phyloP scores from a whole-genome alignment of 345 rosid species.

The Linum trigynum region DNA sequence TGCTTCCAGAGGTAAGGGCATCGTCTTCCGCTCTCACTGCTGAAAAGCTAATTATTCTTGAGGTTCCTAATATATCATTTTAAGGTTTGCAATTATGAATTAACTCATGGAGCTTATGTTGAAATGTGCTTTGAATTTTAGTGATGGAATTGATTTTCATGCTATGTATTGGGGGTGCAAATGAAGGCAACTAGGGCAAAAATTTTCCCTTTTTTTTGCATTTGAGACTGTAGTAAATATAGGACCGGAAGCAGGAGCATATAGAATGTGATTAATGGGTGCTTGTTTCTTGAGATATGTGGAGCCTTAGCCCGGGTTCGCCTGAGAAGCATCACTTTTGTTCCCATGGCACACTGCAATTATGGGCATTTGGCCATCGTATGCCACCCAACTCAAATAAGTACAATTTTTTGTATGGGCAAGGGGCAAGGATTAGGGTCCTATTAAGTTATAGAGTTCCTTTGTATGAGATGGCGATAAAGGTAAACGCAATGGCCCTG shows the following conservation, averaged over 20 bases:
- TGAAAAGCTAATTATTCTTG: not conserved
- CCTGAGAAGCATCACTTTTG: not conserved
- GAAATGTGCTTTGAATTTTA: not conserved
- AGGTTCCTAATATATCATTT: not conserved
- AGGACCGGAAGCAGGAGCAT: not conserved
- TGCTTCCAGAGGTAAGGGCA: constrained; percentile 54
- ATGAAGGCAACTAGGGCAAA: not conserved
- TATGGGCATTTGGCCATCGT: not conserved
- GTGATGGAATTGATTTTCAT: not conserved
- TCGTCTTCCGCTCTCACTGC: not conserved
- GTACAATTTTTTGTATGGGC: not conserved
- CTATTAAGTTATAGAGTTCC: no score
- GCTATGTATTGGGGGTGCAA: not conserved
- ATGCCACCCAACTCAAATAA: not conserved
- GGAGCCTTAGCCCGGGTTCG: not conserved
- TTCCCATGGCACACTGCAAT: not conserved
- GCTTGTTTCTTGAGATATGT: not conserved
- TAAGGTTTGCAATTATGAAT: not conserved
- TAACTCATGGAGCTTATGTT: not conserved
- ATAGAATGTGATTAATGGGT: not conserved
- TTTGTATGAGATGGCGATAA: no score
- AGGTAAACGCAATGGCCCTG: no score
- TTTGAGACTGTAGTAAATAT: no score
- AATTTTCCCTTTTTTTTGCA: no score
- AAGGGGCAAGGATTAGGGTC: no score